Base-by-base conservation (phyloP, 768 basidiomycete genomes). In the Filobasidium wieringae region DNA sequence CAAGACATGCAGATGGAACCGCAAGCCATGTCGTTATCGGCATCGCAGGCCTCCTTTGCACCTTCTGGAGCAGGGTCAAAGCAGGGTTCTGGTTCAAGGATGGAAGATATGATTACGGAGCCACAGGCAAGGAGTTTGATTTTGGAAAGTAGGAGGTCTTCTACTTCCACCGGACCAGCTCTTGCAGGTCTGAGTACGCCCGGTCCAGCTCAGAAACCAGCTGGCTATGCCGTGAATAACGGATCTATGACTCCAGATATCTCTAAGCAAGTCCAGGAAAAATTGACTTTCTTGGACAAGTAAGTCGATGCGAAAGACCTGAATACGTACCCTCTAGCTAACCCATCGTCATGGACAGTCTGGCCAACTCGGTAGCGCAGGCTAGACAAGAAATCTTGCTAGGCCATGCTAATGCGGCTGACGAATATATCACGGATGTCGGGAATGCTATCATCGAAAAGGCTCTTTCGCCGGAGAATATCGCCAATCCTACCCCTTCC, bases 251-350 rank as follows among this genome's bases (percentile, higher is more conserved):
- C 58, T 2, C 60, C 59, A 19, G 69, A 67, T n/a, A 59, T 68
- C 32, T 60, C 68, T 1, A 51, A 47, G n/a, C 68, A 71, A 29
- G 64, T 70, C 57, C 58, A 64, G 27, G 68, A 73, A 19, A 70
- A 73, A 60, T 45, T 71, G 22, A 63, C 52, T 7, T 53, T 73
- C 22, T 54, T 73, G 27, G 70, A 71, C 27, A 65, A 66, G 70
- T 71, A 53, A 63, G 69, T 67, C 12, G n/a, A n/a, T n/a, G n/a
- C n/a, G n/a, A n/a, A n/a, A n/a, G n/a, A n/a, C n/a, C n/a, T n/a
- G n/a, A n/a, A n/a, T n/a, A n/a, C 26, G 9, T 19, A n/a, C 36
- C 7, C 17, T 17, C 2, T 4, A 8, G 31, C 51, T 58, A 15
- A 52, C 40, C 22, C n/a, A 1, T n/a, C 17, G 4, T 57, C 6